phyloP scores from a whole-genome alignment of 768 basidiomycete genomes.

The Amanita jacksonii region DNA sequence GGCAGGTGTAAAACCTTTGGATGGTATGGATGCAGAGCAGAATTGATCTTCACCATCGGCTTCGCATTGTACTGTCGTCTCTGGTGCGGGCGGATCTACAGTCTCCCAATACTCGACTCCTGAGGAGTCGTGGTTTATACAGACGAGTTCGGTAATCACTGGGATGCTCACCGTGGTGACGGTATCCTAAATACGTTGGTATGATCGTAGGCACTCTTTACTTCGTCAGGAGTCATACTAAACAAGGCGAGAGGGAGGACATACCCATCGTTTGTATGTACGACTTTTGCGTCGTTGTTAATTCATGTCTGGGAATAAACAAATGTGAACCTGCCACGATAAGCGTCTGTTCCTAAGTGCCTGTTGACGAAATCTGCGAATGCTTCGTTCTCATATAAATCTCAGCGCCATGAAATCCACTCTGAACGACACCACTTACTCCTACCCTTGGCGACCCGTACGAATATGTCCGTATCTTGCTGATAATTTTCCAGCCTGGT shows the following conservation, averaged over 20 bases:
- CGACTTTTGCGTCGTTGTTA: slow-evolving; percentile 23
- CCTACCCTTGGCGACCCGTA: slow-evolving; percentile 43
- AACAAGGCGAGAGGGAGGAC: background rate
- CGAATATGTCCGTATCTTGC: slow-evolving; percentile 33
- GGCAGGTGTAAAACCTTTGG: slow-evolving; percentile 33
- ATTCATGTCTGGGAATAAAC: too few species aligned
- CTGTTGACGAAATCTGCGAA: slow-evolving; percentile 38
- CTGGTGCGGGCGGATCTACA: slow-evolving; percentile 28
- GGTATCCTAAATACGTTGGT: slow-evolving; percentile 37
- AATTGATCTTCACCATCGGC: slow-evolving; percentile 37
- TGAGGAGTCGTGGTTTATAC: slow-evolving; percentile 11
- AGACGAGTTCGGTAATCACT: background rate
- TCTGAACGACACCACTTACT: slow-evolving; percentile 18
- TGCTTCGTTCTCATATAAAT: slow-evolving; percentile 27
- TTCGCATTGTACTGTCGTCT: slow-evolving; percentile 33
- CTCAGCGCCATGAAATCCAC: background rate
- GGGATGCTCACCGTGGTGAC: slow-evolving; percentile 35
- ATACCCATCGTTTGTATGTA: slow-evolving; percentile 42
- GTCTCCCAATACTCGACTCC: slow-evolving; percentile 46
- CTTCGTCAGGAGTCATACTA: background rate
- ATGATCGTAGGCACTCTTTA: slow-evolving; percentile 43
- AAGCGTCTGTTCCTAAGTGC: slow-evolving; percentile 28
- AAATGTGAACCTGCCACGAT: slow-evolving; percentile 31
- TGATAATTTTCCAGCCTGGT: slow-evolving; percentile 8
- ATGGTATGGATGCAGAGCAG: slow-evolving; percentile 40